These are phyloP conservation scores for Chloroidium sp. DNA, from an alignment of 163 green algal genomes.

Conservation along the genomic window DNA sequence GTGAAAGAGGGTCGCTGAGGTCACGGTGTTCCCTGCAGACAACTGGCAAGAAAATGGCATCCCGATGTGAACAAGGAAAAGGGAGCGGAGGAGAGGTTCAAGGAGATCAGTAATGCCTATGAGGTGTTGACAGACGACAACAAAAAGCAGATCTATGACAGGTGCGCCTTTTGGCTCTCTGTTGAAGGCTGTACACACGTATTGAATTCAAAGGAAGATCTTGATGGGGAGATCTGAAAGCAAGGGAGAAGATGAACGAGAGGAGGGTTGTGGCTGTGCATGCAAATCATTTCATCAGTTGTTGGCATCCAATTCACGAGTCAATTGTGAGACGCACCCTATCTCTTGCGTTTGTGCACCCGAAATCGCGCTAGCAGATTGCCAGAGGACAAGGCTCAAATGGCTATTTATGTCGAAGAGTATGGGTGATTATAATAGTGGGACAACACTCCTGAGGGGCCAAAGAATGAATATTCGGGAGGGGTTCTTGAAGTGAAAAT, in stretches of 20 bases:
- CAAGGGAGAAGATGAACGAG: not conserved
- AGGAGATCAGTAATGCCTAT: conserved; percentile 94
- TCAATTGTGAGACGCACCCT: not conserved
- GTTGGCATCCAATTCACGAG: not conserved
- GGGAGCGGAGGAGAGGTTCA: conserved; percentile 94
- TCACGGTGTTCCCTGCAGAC: conserved; percentile 13
- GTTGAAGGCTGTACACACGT: not conserved
- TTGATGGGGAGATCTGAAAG: not conserved
- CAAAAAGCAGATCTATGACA: conserved; percentile 93
- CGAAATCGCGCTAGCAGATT: not conserved
- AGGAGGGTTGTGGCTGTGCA: no score
- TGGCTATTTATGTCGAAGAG: no score
- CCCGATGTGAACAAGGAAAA: conserved; percentile 97
- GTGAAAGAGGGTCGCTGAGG: no score
- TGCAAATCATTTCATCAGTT: no score
- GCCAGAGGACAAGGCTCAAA: no score
- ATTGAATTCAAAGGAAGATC: not conserved
- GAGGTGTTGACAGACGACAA: conserved; percentile 97
- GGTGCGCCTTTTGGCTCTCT: conserved; percentile 6
- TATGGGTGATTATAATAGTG: no score
- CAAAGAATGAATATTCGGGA: not conserved
- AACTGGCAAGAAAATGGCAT: conserved; percentile 91
- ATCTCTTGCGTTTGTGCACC: not conserved
- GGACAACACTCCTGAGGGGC: no score
- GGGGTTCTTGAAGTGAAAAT: not conserved